Evolutionary conservation across 169 alveolate species (phyloP), one percentile per base, ranked within the genome.

Genomic region (Eimeria nieschulzi): DNA sequence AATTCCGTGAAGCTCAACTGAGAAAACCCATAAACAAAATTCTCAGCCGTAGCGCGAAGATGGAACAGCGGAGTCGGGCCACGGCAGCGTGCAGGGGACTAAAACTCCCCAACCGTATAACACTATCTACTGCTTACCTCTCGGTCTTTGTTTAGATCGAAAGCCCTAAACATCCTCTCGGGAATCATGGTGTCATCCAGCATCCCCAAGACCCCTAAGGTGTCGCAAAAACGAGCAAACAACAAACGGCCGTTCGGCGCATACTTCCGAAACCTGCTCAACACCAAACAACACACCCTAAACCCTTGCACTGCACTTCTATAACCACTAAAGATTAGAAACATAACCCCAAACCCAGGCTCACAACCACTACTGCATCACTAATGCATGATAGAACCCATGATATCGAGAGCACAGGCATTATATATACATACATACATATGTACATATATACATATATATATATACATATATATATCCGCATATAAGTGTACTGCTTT

Each of bases 181-280:
- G 94, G 76, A 5, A 93, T 82, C 92, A 93, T 90, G 26, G 94
- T 61, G 56, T 93, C 94, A 73, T 90, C 95, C 46, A 90, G 83
- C 94, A 93, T 68, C 17, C 94, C 95, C 86, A 93, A 39, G 54
- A 90, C 88, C 17, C 95, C 95, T 73, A 93, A 53, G n/a, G 95
- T 73, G 56, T 90, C 92, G 83, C 92, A 68, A 71, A 92, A 92
- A 46, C 91, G 85, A 0, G 90, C 55, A 15, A 84, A 84, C 19
- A 72, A 71, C 79, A 92, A 68, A 46, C 75, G 86, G 66, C 94
- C 94, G 26, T 79, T 71, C 23, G 92, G 93, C 26, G 92, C 90
- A n/a, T 73, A 84, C 54, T 70, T 83, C 46, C 92, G 92, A 64
- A 73, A 92, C 66, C 94, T 91, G 94, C 46, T 33, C 46, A 33